phyloP scores from a whole-genome alignment of 2,329 filamentous ascomycete genomes.

The Phialocephala subalpina region DNA sequence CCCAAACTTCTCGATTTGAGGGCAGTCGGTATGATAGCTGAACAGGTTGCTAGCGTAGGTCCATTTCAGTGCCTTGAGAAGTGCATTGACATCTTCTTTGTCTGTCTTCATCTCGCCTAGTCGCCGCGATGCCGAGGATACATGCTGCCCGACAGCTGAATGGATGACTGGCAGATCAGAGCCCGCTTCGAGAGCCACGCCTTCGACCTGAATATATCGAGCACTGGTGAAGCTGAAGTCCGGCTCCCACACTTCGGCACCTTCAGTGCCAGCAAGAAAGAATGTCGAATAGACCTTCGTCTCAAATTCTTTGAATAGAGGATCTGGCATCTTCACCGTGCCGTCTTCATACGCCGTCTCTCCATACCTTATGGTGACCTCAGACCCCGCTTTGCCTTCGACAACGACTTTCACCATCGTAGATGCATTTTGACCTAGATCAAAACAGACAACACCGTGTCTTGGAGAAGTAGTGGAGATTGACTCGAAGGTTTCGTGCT shows the following conservation, averaged over 20 bases:
- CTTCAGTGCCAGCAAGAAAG: slow-evolving; percentile 43
- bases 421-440: slow-evolving; percentile 4
- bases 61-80: slow-evolving; percentile 55
- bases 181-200: slow-evolving; percentile 48
- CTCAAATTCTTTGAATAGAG: slow-evolving; percentile 11
- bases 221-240: slow-evolving; percentile 53
- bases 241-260: slow-evolving; percentile 47
- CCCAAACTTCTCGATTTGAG: slow-evolving; percentile 56
- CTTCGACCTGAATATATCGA: slow-evolving; percentile 51
- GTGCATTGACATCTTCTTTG: slow-evolving; percentile 27
- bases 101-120: slow-evolving; percentile 1
- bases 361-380: not conserved
- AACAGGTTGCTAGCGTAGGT: slow-evolving; percentile 51
- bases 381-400: not conserved
- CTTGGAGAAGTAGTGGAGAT: not conserved
- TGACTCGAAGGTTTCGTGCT: not conserved
- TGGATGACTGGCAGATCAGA: slow-evolving; percentile 42
- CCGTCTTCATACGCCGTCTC: slow-evolving; percentile 7
- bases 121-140: slow-evolving; percentile 3
- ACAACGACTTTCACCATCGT: slow-evolving; percentile 2
- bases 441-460: not conserved
- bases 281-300: slow-evolving; percentile 49
- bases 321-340: slow-evolving; percentile 1
- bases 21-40: slow-evolving; percentile 57
- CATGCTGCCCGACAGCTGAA: not conserved